Base-by-base conservation (phyloP, 106 monocot species). In the Apostasia ramifera region DNA sequence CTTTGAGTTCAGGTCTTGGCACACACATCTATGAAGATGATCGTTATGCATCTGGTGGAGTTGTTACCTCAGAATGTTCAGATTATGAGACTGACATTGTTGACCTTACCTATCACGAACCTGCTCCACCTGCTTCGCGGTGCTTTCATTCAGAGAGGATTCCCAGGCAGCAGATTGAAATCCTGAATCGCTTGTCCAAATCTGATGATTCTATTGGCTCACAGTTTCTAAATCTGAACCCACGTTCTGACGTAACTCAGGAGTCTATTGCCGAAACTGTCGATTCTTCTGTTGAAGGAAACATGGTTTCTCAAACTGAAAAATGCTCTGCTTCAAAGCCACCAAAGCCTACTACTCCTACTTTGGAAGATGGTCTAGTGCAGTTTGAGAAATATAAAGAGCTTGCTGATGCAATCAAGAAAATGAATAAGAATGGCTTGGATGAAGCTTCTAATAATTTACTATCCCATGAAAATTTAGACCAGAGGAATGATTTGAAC, bases 61-160 rank as follows among this genome's bases (percentile, higher is more conserved):
- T 72, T 63, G 74, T 82, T 71, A 68, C 74, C 52, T 80, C 83
- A 54, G 84, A 79, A 11, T 83, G 70, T 72, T 84, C 91, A 47
- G 81, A 86, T 39, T 77, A 74, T 73, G 89, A 92, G 9, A 66
- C 81, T 65, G 88, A 83, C 52, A 70, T 78, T n/a, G 61, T 59
- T 64, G 87, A 83, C 57, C 66, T 68, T 38, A 74, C 59, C 70
- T 70, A 73, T 58, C 71, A 66, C 56, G 78, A 87, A 68, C 75
- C 68, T 63, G 81, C 80, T 61, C 63, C 87, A 71, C 75, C 10
- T 53, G 66, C 83, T 67, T 63, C 63, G 47, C 77, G 97, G 59
- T 75, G 82, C 39, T 98, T 83, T 74, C 86, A 87, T 55, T 98
- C 97, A 57, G 97, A 98, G 75, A 84, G 78, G 70, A 87, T 89